Conservation (phyloP, 2,329 filamentous ascomycete species). For the Aspergillus flavus region DNA sequence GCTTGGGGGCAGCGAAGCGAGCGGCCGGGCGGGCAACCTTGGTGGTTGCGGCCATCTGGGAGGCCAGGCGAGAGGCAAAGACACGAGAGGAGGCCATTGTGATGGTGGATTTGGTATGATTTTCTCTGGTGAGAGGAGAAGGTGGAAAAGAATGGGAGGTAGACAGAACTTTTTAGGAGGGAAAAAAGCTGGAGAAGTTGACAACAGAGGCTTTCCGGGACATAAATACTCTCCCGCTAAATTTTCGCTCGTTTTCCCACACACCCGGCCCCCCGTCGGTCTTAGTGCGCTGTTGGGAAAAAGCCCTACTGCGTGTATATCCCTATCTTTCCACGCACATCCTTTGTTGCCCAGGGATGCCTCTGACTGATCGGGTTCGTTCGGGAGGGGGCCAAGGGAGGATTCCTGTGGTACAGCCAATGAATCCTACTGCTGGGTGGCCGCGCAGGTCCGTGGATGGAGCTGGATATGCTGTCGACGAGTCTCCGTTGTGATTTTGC, state of each 20-base stretch:
- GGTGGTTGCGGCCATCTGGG: conserved; percentile 68
- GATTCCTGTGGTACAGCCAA: conserved; percentile 22
- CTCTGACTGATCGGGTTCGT: conserved; percentile 23
- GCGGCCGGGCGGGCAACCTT: conserved; percentile 78
- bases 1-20: conserved; percentile 70
- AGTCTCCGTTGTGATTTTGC: conserved; percentile 1
- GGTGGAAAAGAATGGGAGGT: conserved; percentile 26
- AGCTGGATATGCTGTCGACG: conserved; percentile 17
- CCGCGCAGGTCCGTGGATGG: conserved; percentile 17
- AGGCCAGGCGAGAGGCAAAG: conserved; percentile 74
- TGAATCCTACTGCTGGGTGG: conserved; percentile 8
- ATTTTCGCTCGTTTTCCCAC: conserved; percentile 36
- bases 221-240: conserved; percentile 43
- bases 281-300: conserved; percentile 31
- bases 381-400: conserved; percentile 24
- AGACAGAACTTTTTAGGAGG: conserved; percentile 34
- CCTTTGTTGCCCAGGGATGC: conserved; percentile 11
- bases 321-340: conserved; percentile 17
- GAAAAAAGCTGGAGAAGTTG: conserved; percentile 38
- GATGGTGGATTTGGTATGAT: conserved; percentile 50
- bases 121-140: conserved; percentile 21
- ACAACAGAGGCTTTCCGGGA: conserved; percentile 34
- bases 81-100: conserved; percentile 80
- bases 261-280: conserved; percentile 32
- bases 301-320: conserved; percentile 30